Evolutionary conservation across 148 eudicot genomes (phyloP).

Genomic region (Bassia scoparia): DNA sequence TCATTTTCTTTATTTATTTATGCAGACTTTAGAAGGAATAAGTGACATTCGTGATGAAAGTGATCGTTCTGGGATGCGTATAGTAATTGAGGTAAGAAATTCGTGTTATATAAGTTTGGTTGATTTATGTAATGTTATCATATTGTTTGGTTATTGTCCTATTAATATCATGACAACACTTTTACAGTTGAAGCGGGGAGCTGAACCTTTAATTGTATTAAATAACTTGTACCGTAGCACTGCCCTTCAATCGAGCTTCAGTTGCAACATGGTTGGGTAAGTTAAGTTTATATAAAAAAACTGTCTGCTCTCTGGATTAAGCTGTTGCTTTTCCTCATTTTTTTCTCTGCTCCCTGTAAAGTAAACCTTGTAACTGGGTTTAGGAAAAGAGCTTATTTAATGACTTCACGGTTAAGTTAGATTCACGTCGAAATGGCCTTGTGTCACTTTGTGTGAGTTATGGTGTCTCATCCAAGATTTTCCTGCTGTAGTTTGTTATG

Average conservation of each 20-base stretch:
- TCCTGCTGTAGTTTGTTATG: neutral
- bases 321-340: neutral
- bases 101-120: neutral
- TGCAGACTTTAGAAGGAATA: slow-evolving; percentile 81
- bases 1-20: slow-evolving; percentile 13
- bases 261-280: slow-evolving; percentile 99
- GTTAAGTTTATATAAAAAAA: slow-evolving; percentile 15
- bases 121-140: neutral
- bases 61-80: slow-evolving; percentile 97
- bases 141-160: neutral
- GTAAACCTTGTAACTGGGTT: neutral
- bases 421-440: neutral
- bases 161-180: slow-evolving; percentile 30
- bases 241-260: slow-evolving; percentile 84
- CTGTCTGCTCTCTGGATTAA: neutral
- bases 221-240: slow-evolving; percentile 90
- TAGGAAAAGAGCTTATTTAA: neutral
- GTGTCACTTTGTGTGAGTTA: neutral
- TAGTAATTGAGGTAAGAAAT: slow-evolving; percentile 79
- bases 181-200: slow-evolving; percentile 82
- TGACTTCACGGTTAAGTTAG: slow-evolving; percentile 8
- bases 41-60: slow-evolving; percentile 99
- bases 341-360: neutral
- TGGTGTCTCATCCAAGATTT: neutral
- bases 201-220: slow-evolving; percentile 81